phyloP scores from a whole-genome alignment of 305 asterid species.

The Plantago lanceolata region DNA sequence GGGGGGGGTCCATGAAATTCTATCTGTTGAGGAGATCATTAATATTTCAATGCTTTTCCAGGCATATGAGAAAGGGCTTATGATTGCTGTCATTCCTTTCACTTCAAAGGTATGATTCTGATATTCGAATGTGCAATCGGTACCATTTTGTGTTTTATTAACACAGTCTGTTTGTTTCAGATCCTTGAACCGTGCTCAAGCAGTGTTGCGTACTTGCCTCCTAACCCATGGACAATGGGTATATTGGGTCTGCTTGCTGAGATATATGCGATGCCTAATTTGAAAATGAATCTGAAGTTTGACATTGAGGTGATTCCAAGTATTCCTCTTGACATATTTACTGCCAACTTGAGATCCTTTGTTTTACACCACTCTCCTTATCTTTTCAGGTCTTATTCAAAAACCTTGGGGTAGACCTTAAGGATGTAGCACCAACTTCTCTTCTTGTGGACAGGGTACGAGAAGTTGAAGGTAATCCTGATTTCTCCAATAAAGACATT shows the following conservation, averaged over 20 bases:
- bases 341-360: neutral
- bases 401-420: conserved; percentile 83
- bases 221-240: conserved; percentile 99
- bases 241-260: conserved; percentile 90
- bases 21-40: neutral
- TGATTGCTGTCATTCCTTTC: conserved; percentile 98
- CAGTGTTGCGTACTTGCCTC: conserved; percentile 96
- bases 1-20: conserved; percentile 1
- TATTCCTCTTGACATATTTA: neutral
- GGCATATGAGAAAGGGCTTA: conserved; percentile 96
- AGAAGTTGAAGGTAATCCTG: conserved; percentile 95
- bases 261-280: conserved; percentile 92
- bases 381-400: conserved; percentile 78
- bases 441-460: conserved; percentile 78
- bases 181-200: conserved; percentile 83
- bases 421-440: conserved; percentile 78
- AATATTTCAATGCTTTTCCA: conserved; percentile 34
- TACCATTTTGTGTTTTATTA: conserved; percentile 12
- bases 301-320: conserved; percentile 75
- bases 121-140: conserved; percentile 16
- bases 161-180: conserved; percentile 41
- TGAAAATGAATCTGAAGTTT: conserved; percentile 95
- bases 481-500: conserved; percentile 85
- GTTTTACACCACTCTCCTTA: conserved; percentile 13
- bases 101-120: conserved; percentile 74